Conservation (phyloP, 768 basidiomycete species). For the Serendipita sp. region DNA sequence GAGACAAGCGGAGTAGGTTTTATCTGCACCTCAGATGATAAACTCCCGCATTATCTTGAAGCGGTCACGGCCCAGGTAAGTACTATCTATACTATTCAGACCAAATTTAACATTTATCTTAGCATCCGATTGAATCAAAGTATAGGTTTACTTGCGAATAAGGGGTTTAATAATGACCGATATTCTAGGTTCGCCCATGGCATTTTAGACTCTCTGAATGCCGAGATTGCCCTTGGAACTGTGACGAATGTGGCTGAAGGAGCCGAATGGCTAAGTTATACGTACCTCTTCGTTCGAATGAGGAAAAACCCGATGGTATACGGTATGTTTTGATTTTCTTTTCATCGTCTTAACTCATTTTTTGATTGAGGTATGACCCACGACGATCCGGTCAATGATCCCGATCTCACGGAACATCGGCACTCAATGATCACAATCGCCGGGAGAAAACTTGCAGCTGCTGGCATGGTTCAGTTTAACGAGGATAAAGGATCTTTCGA, state of each 20-base stretch:
- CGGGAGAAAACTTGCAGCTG: conserved; percentile 46
- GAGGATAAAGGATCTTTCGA: conserved; percentile 37
- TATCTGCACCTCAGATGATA: conserved; percentile 90
- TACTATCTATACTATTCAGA: not conserved
- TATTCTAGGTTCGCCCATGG: conserved; percentile 51
- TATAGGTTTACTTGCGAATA: conserved; percentile 21
- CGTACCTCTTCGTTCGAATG: conserved; percentile 93
- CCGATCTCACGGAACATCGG: conserved; percentile 52
- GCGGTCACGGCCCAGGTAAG: conserved; percentile 72
- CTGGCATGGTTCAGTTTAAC: conserved; percentile 74
- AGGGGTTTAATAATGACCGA: not conserved
- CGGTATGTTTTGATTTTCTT: conserved; percentile 28
- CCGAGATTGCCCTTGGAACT: conserved; percentile 87
- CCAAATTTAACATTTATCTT: conserved; percentile 4
- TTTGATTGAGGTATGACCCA: conserved; percentile 46
- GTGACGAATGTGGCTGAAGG: conserved; percentile 77
- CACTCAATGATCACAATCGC: conserved; percentile 48
- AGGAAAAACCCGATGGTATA: conserved; percentile 76
- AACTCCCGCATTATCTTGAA: conserved; percentile 78
- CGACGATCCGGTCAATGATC: conserved; percentile 53
- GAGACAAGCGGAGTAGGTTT: conserved; percentile 93
- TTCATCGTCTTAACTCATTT: conserved; percentile 7
- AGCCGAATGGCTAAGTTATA: conserved; percentile 90
- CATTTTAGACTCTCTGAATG: conserved; percentile 82
- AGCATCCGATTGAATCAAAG: conserved; percentile 96